Evolutionary conservation across 2,329 filamentous ascomycete species (phyloP).

Genomic region (Cordyceps militaris): DNA sequence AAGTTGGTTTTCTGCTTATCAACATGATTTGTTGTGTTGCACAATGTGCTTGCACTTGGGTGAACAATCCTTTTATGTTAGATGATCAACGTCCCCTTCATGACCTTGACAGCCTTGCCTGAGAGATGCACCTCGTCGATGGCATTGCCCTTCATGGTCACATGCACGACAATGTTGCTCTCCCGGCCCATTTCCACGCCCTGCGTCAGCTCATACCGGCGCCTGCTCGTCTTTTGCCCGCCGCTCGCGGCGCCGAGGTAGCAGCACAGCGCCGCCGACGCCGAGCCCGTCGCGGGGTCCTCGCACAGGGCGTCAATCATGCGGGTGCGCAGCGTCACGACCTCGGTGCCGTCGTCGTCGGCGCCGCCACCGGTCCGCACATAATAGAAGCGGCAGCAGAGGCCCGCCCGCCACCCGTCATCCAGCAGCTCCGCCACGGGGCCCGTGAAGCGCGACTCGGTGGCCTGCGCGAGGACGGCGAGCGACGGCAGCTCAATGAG

Average conservation of each 20-base stretch:
- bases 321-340: slow-evolving; percentile 44
- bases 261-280: slow-evolving; percentile 48
- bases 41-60: background rate
- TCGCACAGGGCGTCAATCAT: slow-evolving; percentile 50
- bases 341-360: slow-evolving; percentile 20
- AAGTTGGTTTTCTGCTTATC: slow-evolving; percentile 11
- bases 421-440: slow-evolving; percentile 35
- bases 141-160: slow-evolving; percentile 26
- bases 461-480: slow-evolving; percentile 44
- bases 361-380: slow-evolving; percentile 32
- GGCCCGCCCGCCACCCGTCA: slow-evolving; percentile 47
- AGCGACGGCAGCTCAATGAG: slow-evolving; percentile 55
- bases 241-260: slow-evolving; percentile 43
- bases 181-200: slow-evolving; percentile 61
- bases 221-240: slow-evolving; percentile 24
- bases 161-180: slow-evolving; percentile 44
- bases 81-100: slow-evolving; percentile 27
- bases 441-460: slow-evolving; percentile 28
- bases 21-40: background rate
- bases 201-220: slow-evolving; percentile 50
- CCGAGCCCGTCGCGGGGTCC: slow-evolving; percentile 58
- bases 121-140: slow-evolving; percentile 27
- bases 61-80: slow-evolving; percentile 6
- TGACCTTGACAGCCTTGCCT: slow-evolving; percentile 29
- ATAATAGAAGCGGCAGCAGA: slow-evolving; percentile 54